A percentile compares a stretch with the other conserved stretches of the same genome.
phyloP scores from a whole-genome alignment of 257 asterid genomes.

The Lycium ferocissimum region DNA sequence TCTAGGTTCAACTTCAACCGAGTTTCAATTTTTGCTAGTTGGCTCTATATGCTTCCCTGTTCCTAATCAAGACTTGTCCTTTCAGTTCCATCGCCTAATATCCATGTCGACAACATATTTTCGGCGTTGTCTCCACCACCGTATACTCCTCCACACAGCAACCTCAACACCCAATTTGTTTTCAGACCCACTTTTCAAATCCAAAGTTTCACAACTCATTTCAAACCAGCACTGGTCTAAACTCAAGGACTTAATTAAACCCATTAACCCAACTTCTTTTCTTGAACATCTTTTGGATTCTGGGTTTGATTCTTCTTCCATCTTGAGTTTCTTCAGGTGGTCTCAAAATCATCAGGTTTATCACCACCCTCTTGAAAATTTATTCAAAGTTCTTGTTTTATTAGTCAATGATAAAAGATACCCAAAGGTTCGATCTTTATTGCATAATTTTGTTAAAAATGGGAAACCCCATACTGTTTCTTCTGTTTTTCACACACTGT shows the following conservation, averaged over 20 bases:
- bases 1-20: no score
- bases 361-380: constrained; percentile 51
- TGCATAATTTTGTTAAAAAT: constrained; percentile 54
- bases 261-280: constrained; percentile 50
- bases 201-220: constrained; percentile 53
- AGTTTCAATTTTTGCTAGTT: not conserved
- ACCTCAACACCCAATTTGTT: constrained; percentile 12
- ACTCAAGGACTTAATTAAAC: constrained; percentile 50
- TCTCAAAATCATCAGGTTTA: constrained; percentile 57
- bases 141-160: not conserved
- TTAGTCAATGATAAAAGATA: constrained; percentile 65
- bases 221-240: constrained; percentile 65
- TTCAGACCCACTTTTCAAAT: constrained; percentile 41
- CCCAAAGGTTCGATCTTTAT: constrained; percentile 66
- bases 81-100: not conserved
- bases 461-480: constrained; percentile 48
- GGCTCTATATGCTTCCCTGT: not conserved
- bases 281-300: constrained; percentile 52
- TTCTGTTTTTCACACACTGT: constrained; percentile 61
- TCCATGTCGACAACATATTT: not conserved
- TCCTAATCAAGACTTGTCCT: not conserved
- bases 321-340: constrained; percentile 69
- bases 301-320: constrained; percentile 48
- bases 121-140: not conserved
- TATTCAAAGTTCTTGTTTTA: constrained; percentile 51